Conservation (phyloP, 2,329 filamentous ascomycete species). For the Cercospora brassicicola region DNA sequence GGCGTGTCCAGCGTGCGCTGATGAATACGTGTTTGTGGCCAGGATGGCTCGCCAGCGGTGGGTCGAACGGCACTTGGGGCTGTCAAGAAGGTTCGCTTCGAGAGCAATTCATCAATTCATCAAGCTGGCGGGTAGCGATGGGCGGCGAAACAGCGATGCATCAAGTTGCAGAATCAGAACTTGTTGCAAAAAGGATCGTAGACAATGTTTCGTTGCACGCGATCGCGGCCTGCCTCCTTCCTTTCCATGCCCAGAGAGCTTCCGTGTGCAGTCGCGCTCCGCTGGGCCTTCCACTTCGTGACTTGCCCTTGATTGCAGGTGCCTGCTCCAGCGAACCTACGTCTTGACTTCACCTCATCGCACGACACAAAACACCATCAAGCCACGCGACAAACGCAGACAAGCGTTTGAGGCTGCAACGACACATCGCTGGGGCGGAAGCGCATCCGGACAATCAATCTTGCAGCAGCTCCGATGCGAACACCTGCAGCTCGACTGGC, state of each 20-base stretch:
- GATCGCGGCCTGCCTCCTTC: not conserved
- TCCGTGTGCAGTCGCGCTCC: not conserved
- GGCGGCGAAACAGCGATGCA: not conserved
- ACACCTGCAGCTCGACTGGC: conserved; percentile 13
- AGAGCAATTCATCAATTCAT: not conserved
- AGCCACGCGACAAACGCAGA: not conserved
- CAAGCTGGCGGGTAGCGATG: not conserved
- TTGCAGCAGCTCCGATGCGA: conserved; percentile 4
- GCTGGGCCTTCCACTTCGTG: not conserved
- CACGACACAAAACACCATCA: not conserved
- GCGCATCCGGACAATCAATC: conserved; percentile 14
- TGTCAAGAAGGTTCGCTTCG: not conserved
- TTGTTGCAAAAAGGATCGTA: not conserved
- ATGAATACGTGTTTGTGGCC: conserved; percentile 1
- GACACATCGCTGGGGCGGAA: conserved; percentile 1
- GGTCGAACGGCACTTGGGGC: not conserved
- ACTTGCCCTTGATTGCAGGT: not conserved
- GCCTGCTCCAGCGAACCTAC: not conserved
- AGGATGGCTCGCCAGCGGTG: not conserved
- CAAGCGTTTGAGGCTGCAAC: not conserved
- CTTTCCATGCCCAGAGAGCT: not conserved
- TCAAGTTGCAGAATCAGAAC: not conserved
- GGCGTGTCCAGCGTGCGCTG: not conserved
- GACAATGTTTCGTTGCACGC: not conserved
- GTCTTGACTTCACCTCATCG: not conserved